phyloP scores from a whole-genome alignment of 495 filamentous ascomycete genomes.

The Penicillium roqueforti region DNA sequence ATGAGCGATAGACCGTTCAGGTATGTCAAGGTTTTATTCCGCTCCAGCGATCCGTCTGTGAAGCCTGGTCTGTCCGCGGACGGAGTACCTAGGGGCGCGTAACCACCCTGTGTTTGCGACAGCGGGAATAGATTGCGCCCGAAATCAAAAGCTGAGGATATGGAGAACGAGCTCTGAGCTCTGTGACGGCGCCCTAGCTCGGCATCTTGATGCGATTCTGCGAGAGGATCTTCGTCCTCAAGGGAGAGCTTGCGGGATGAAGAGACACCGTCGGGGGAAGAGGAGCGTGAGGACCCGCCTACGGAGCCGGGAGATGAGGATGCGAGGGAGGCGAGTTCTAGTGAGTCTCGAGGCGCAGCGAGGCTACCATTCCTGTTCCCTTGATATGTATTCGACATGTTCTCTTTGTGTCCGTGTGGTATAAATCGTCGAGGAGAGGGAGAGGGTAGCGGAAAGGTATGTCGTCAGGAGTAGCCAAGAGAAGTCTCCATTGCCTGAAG shows the following conservation, averaged over 20 bases:
- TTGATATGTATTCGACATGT: slow-evolving; percentile 37
- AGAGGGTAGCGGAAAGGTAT: slow-evolving; percentile 1
- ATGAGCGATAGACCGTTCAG: slow-evolving; percentile 88
- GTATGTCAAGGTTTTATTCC: slow-evolving; percentile 92
- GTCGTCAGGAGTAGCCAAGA: slow-evolving; percentile 14
- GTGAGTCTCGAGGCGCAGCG: slow-evolving; percentile 70
- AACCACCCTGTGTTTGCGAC: slow-evolving; percentile 75
- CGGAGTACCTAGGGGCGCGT: slow-evolving; percentile 76
- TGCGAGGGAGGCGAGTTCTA: slow-evolving; percentile 93
- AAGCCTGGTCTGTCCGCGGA: slow-evolving; percentile 46
- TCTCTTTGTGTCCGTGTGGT: slow-evolving; percentile 12
- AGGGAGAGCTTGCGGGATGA: slow-evolving; percentile 90
- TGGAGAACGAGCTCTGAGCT: slow-evolving; percentile 71
- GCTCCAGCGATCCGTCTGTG: slow-evolving; percentile 66
- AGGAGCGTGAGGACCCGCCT: slow-evolving; percentile 58
- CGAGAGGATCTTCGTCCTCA: slow-evolving; percentile 77
- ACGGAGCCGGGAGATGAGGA: slow-evolving; percentile 58
- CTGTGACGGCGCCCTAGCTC: slow-evolving; percentile 46
- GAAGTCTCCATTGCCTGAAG: slow-evolving; percentile 21
- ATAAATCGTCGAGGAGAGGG: background rate
- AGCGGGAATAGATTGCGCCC: slow-evolving; percentile 85
- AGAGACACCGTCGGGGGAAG: slow-evolving; percentile 78
- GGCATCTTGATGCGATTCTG: slow-evolving; percentile 47
- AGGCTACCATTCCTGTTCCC: slow-evolving; percentile 29
- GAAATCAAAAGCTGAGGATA: slow-evolving; percentile 93